phyloP scores from a whole-genome alignment of 208 protist species.

The Crithidia expoeki region DNA sequence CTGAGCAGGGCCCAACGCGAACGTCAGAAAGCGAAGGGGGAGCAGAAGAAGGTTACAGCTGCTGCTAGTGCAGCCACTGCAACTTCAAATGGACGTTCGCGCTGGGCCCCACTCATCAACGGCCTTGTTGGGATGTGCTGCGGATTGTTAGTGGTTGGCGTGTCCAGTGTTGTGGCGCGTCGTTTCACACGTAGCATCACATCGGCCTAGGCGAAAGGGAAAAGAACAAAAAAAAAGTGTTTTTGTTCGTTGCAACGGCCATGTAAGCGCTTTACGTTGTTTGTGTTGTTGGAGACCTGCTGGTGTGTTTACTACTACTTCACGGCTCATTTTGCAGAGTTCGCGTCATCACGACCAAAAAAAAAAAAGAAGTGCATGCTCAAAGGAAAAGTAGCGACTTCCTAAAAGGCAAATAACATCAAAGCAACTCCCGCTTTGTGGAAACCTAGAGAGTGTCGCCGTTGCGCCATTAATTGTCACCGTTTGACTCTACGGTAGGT shows the following conservation, averaged over 20 bases:
- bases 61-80: slow-evolving; percentile 2
- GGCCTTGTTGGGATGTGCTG: slow-evolving; percentile 31
- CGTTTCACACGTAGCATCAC: slow-evolving; percentile 9
- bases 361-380: neutral
- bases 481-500: too few relatives aligned
- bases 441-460: too few relatives aligned
- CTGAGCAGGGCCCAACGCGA: slow-evolving; percentile 40
- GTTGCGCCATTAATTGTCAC: too few relatives aligned
- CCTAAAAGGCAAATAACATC: too few relatives aligned
- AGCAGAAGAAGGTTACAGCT: neutral
- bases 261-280: neutral
- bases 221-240: neutral
- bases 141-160: slow-evolving; percentile 24
- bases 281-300: neutral
- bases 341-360: neutral
- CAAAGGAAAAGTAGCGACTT: too few relatives aligned
- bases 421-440: too few relatives aligned
- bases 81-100: neutral
- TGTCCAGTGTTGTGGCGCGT: slow-evolving; percentile 18
- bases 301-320: slow-evolving; percentile 6
- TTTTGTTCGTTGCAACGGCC: neutral
- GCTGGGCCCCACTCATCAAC: slow-evolving; percentile 22
- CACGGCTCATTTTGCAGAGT: slow-evolving; percentile 3
- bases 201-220: neutral
- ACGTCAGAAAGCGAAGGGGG: slow-evolving; percentile 4